Evolutionary conservation across 1,284 basidiomycete genomes (phyloP), one percentile per base, ranked within the genome.

Genomic region (Microstroma glucosiphilum): DNA sequence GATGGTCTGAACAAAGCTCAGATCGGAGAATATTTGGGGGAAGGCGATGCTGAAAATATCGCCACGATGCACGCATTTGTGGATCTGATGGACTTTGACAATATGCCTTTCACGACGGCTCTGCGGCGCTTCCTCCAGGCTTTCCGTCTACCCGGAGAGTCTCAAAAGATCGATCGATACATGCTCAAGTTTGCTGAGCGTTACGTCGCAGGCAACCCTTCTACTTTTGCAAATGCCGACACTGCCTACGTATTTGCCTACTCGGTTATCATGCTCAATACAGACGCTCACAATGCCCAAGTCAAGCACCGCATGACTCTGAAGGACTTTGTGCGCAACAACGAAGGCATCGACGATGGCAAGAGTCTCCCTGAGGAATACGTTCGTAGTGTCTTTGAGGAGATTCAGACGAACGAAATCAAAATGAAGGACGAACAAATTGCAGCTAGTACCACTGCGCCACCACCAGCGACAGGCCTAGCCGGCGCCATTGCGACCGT

Each of bases 1-100:
- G 94, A 98, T 77, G 96, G 94, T 1, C 83, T 99, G 56, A 94
- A 87, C 81, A 99, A 99, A 81, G 85, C 89, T 2, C 89, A 92
- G 85, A 93, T 99, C 68, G 96, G 96, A 62, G 96, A 99, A 82
- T 98, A 96, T 80, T 83, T 99, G 15, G 96, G 96, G 49, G 77
- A 79, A 63, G 77, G 77, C 46, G 77, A 76, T 2, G 63, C 76
- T 11, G 72, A 78, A 53, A 79, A 77, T 69, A 76, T 78, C 56
- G 73, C 70, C 15, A 73, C 72, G 65, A 79, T 79, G 77, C 77
- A 79, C 62, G 76, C 77, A 19, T 79, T 79, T 66, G 77, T 78
- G 40, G 77, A 79, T 59, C 60, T 79, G 65, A 78, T 79, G 75
- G 67, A 76, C 63, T 79, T 79, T 56, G 70, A 71, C 58, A 62